These are phyloP conservation scores for Talaromyces sp. DNA, from an alignment of 2,329 filamentous ascomycete species.

Conservation along the genomic window DNA sequence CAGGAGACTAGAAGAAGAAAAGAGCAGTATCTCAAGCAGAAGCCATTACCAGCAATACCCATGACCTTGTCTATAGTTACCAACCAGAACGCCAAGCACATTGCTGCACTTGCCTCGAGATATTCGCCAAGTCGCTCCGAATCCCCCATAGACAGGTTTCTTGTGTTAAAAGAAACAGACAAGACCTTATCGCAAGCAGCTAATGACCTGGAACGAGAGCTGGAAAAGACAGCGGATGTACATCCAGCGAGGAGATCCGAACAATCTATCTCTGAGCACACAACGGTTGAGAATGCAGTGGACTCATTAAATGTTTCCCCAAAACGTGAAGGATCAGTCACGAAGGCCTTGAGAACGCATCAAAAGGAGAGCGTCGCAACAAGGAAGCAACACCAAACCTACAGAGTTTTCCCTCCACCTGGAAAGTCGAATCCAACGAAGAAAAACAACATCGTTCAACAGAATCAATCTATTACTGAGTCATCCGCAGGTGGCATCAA, in stretches of 20 bases:
- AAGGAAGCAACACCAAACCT: neutral
- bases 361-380: neutral
- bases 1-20: neutral
- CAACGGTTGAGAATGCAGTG: neutral
- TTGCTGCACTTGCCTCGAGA: conserved; percentile 8
- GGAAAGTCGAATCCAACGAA: no score
- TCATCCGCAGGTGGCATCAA: neutral
- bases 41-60: conserved; percentile 37
- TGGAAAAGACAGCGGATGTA: conserved; percentile 22
- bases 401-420: conserved; percentile 3
- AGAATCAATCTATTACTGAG: neutral
- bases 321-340: neutral
- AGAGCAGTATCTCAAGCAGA: conserved; percentile 29
- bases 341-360: neutral
- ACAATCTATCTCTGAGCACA: neutral
- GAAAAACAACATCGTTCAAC: neutral
- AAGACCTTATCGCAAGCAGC: conserved; percentile 30
- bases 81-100: conserved; percentile 7
- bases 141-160: neutral
- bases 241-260: neutral
- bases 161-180: conserved; percentile 6
- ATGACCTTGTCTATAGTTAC: conserved; percentile 9
- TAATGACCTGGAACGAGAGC: conserved; percentile 33
- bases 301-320: neutral
- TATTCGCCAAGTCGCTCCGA: conserved; percentile 2